These are phyloP conservation scores for Aspergillus wentii DNA, from an alignment of 495 filamentous ascomycete species.

Conservation along the genomic window DNA sequence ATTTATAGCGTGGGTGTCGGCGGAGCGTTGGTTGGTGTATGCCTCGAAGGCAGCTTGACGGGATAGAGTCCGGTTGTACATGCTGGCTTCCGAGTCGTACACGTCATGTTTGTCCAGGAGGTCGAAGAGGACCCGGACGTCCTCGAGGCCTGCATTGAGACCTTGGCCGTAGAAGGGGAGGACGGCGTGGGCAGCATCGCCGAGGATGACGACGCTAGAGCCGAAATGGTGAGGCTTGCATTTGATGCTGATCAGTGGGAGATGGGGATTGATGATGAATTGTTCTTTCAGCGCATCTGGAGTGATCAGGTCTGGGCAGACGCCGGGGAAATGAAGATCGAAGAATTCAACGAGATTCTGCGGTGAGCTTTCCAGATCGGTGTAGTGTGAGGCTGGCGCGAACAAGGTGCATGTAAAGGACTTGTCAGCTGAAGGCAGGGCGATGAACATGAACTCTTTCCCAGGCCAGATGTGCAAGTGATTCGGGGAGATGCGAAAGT, in stretches of 20 bases:
- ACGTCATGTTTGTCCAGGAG: conserved; percentile 61
- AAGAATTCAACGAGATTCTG: conserved; percentile 65
- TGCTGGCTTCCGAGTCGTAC: conserved; percentile 22
- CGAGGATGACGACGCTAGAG: conserved; percentile 76
- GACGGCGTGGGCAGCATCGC: conserved; percentile 96
- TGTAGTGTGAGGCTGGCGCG: conserved; percentile 53
- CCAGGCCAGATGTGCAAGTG: conserved; percentile 98
- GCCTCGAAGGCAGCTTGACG: conserved; percentile 58
- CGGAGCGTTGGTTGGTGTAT: conserved; percentile 66
- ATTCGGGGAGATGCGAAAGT: conserved; percentile 78
- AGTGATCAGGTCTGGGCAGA: conserved; percentile 71
- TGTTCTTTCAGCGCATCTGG: conserved; percentile 61
- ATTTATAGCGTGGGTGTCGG: conserved; percentile 85
- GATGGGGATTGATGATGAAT: conserved; percentile 75
- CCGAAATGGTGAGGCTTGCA: conserved; percentile 80
- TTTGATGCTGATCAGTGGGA: conserved; percentile 89
- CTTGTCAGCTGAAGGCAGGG: conserved; percentile 81
- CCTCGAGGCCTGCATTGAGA: conserved; percentile 83
- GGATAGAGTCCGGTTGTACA: conserved; percentile 34
- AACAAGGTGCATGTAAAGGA: conserved; percentile 97
- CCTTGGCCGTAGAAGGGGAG: conserved; percentile 93
- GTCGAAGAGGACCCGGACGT: conserved; percentile 76
- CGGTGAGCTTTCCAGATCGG: conserved; percentile 52
- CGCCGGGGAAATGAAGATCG: conserved; percentile 76
- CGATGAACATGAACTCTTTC: conserved; percentile 94